Evolutionary conservation across 306 rosid genomes (phyloP), one percentile per base, ranked within the genome.

Genomic region (Vicia faba): DNA sequence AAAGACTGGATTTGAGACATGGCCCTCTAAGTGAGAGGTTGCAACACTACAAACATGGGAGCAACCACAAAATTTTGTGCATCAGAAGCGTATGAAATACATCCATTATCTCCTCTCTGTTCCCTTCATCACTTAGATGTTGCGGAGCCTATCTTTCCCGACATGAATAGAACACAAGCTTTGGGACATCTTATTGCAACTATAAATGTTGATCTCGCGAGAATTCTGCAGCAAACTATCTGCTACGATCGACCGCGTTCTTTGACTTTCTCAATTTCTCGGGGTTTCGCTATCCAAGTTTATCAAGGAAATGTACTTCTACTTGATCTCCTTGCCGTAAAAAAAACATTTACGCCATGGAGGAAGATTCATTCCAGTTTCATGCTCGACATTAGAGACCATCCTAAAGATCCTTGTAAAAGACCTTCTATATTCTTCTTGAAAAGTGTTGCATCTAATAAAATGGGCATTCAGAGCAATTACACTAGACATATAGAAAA

Each of bases 91-190:
- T n/a, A n/a, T n/a, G n/a, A n/a, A n/a, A n/a, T n/a, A 7, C 97
- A 93, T 85, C 86, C 99, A 16, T 69, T 90, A 75, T 83, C 92
- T 49, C 96, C 96, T 23, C 19, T 88, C 61, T 68, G 91, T 60
- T 90, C 99, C 8, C 97, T 93, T 74, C 99, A 93, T 69, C 99
- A 93, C 84, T 69, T 93, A 79, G 99, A 90, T 2, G 85, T 79
- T 5, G 71, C 75, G 68, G 96, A 90, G 11, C 90, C 95, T 62
- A 76, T 93, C 73, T 88, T 88, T 74, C 97, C 99, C 1, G 23
- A 76, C 69, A 78, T 78, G 89, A 81, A 75, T 63, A 84, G 77
- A 46, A 74, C 87, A 64, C 85, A 72, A 80, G 88, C 95, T 75
- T 41, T 93, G 82, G 66, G 80, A 38, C 96, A 79, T 71, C 89